phyloP scores from a whole-genome alignment of 2,329 filamentous ascomycete genomes.

The Stagonosporopsis cucurbitacearum region DNA sequence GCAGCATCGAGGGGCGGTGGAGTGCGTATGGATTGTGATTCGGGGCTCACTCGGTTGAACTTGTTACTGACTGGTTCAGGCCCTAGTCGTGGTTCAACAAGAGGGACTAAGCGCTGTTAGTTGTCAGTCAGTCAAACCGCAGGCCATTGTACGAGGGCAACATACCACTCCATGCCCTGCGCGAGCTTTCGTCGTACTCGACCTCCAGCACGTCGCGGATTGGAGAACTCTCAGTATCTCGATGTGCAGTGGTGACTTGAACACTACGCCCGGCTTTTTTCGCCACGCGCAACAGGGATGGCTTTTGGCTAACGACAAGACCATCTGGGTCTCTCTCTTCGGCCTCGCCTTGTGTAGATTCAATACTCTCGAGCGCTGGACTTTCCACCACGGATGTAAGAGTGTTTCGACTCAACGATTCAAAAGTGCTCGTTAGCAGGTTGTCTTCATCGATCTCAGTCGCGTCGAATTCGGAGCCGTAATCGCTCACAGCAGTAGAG shows the following conservation, averaged over 20 bases:
- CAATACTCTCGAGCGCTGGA: constrained; percentile 27
- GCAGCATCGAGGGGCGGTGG: constrained; percentile 4
- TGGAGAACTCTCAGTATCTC: constrained; percentile 28
- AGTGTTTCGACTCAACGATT: constrained; percentile 9
- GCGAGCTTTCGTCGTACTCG: constrained; percentile 51
- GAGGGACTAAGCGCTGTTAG: constrained; percentile 50
- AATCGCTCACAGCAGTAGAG: constrained; percentile 59
- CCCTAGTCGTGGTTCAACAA: constrained; percentile 25
- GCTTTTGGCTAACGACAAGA: constrained; percentile 52
- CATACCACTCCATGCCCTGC: constrained; percentile 45
- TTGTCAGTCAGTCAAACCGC: constrained; percentile 40
- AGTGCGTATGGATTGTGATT: not conserved
- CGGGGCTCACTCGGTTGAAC: constrained; percentile 1
- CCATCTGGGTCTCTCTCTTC: constrained; percentile 45
- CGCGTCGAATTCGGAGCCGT: constrained; percentile 67
- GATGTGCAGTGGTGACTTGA: not conserved
- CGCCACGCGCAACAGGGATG: constrained; percentile 28
- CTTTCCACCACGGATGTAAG: constrained; percentile 12
- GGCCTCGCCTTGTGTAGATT: constrained; percentile 29
- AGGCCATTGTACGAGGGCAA: not conserved
- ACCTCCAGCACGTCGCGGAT: constrained; percentile 47
- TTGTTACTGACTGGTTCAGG: constrained; percentile 1
- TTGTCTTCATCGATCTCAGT: constrained; percentile 11
- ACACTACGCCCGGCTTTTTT: constrained; percentile 11
- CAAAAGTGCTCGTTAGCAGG: constrained; percentile 23